Evolutionary conservation across 106 monocot genomes (phyloP).

Genomic region (Dendrobium catenatum): DNA sequence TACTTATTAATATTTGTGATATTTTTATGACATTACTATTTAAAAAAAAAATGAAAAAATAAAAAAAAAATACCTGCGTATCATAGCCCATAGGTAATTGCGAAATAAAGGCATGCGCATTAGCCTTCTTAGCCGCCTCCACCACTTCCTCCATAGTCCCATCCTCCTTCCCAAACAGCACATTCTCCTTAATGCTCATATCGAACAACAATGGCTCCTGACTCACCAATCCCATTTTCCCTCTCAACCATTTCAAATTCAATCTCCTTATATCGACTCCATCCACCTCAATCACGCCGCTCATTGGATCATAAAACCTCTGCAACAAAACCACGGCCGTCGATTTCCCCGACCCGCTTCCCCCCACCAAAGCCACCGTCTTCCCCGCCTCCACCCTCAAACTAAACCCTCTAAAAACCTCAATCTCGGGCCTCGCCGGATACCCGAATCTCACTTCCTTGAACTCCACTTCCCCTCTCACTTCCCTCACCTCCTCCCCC

Average conservation of each 20-base stretch:
- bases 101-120: slow-evolving; percentile 47
- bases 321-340: slow-evolving; percentile 44
- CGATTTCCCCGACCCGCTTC: slow-evolving; percentile 61
- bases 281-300: slow-evolving; percentile 47
- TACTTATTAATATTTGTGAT: too few species aligned
- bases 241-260: slow-evolving; percentile 70
- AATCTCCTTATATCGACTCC: slow-evolving; percentile 58
- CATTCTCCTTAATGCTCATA: slow-evolving; percentile 58
- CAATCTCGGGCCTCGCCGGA: slow-evolving; percentile 38
- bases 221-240: slow-evolving; percentile 84
- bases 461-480: slow-evolving; percentile 67
- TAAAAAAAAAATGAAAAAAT: background rate
- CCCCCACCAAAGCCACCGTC: slow-evolving; percentile 55
- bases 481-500: slow-evolving; percentile 27
- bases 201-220: slow-evolving; percentile 89
- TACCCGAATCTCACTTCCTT: slow-evolving; percentile 36
- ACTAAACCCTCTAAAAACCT: slow-evolving; percentile 25
- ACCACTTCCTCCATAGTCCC: slow-evolving; percentile 40
- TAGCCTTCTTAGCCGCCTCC: slow-evolving; percentile 13
- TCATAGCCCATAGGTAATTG: slow-evolving; percentile 42
- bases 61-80: slow-evolving; percentile 26
- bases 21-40: background rate
- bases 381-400: slow-evolving; percentile 37
- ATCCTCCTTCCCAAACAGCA: slow-evolving; percentile 62
- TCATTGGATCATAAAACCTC: slow-evolving; percentile 43